Evolutionary conservation across 73 alveolate genomes (phyloP), one percentile per base, ranked within the genome.

Genomic region (Uronychia binucleata): DNA sequence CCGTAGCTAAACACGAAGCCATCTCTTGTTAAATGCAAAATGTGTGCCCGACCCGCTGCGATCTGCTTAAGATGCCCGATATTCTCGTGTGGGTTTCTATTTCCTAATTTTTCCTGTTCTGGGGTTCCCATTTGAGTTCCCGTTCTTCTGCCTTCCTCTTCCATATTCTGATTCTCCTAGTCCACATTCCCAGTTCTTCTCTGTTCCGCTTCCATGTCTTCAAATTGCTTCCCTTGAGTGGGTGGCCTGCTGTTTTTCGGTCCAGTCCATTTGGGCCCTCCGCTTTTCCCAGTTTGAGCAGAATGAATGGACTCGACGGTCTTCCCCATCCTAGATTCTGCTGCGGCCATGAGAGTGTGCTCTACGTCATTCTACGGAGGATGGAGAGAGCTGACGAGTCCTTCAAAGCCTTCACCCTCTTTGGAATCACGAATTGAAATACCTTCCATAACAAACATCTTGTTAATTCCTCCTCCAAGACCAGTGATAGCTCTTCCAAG

Each of bases 1-100:
- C 99, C 99, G 89, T 92, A 91, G 59, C 98, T 89, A 76, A 92
- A 97, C 19, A 96, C 98, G 85, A 91, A 96, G 0, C 99, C 99
- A 88, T 97, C 98, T 74, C 97, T 92, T 27, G 98, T 93, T 79
- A 97, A 93, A 82, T 95, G 94, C 31, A 97, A 82, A 82, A 94
- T 84, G 83, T 97, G 99, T 59, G 88, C 86, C 86, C 88, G 88
- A 74, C 99, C 98, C 76, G 95, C 80, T 27, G 92, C 90, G 5
- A 97, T 90, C 83, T 87, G 94, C 59, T 85, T 84, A 33, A 97
- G 85, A 85, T 95, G 97, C 33, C 94, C 97, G 82, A 86, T 83
- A 28, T 80, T 74, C 28, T 86, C 93, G 28, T 34, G 81, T n/a
- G 30, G 78, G 33, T 81, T 87, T 74, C 86, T 81, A 26, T 57